phyloP scores from a whole-genome alignment of 2,329 filamentous ascomycete species.

The Aspergillus piperis region DNA sequence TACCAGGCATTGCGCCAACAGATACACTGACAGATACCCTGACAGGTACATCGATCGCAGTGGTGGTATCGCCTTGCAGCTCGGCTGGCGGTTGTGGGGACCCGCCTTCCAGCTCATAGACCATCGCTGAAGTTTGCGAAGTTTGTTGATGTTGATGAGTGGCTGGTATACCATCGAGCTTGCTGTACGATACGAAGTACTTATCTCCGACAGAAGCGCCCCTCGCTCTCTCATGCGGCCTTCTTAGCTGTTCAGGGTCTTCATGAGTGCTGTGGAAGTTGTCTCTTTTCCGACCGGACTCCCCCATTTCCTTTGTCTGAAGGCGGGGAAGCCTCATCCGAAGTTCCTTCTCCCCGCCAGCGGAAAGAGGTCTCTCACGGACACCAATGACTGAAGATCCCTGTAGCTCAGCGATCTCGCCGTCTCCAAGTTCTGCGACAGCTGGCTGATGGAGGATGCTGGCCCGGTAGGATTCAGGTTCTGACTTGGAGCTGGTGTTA shows the following conservation, averaged over 20 bases:
- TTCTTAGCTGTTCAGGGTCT: neutral
- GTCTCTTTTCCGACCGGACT: neutral
- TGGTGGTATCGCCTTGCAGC: conserved; percentile 2
- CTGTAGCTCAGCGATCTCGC: conserved; percentile 16
- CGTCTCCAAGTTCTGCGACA: conserved; percentile 1
- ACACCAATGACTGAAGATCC: conserved; percentile 16
- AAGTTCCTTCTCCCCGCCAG: conserved; percentile 25
- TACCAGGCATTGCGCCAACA: conserved; percentile 38
- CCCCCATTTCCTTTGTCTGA: conserved; percentile 23
- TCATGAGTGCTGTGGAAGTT: conserved; percentile 1
- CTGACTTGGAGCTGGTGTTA: conserved; percentile 17
- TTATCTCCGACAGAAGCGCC: conserved; percentile 24
- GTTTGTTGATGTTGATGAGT: conserved; percentile 25
- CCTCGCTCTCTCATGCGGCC: neutral
- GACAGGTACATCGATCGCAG: conserved; percentile 22
- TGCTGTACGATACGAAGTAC: conserved; percentile 26
- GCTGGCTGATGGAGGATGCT: neutral
- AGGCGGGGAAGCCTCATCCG: conserved; percentile 29
- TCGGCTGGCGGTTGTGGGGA: conserved; percentile 20
- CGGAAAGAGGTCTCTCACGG: conserved; percentile 20
- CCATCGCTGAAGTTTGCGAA: conserved; percentile 22
- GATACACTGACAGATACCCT: neutral
- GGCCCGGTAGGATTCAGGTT: conserved; percentile 11
- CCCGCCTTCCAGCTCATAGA: conserved; percentile 39
- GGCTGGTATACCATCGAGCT: conserved; percentile 16